These are phyloP conservation scores for Amaranthus tricolor DNA, from an alignment of 179 eudicot genomes.

Conservation along the genomic window DNA sequence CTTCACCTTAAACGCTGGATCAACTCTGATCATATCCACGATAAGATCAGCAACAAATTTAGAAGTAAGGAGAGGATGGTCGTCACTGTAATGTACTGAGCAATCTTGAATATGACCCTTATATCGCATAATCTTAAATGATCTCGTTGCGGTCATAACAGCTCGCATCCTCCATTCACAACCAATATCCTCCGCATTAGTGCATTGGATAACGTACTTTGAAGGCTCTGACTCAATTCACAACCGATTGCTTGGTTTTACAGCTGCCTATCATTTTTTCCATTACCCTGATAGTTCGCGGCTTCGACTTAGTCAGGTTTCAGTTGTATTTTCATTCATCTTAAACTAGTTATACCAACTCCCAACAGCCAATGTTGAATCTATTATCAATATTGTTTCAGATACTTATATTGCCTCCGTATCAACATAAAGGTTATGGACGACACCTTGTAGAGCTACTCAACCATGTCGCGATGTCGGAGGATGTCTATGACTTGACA, in stretches of 20 bases:
- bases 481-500: constrained; percentile 69
- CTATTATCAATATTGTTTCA: constrained; percentile 33
- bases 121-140: too few species aligned
- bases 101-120: too few species aligned
- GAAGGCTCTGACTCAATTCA: too few species aligned
- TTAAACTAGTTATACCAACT: background rate
- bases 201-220: too few species aligned
- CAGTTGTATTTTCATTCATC: background rate
- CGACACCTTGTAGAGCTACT: constrained; percentile 59
- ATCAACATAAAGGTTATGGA: constrained; percentile 82
- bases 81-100: too few species aligned
- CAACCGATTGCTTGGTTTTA: constrained; percentile 77
- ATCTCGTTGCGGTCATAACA: too few species aligned
- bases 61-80: too few species aligned
- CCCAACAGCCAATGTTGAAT: background rate
- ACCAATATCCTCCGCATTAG: too few species aligned
- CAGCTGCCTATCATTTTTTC: constrained; percentile 78
- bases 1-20: too few species aligned
- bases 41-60: too few species aligned
- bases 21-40: too few species aligned
- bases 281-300: constrained; percentile 69
- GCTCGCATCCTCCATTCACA: too few species aligned
- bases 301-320: constrained; percentile 91
- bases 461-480: constrained; percentile 56
- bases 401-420: constrained; percentile 86